A percentile compares a stretch with the other conserved stretches of the same genome.
Conservation (phyloP, 1,284 basidiomycete genomes). For the Boletus mariae region DNA sequence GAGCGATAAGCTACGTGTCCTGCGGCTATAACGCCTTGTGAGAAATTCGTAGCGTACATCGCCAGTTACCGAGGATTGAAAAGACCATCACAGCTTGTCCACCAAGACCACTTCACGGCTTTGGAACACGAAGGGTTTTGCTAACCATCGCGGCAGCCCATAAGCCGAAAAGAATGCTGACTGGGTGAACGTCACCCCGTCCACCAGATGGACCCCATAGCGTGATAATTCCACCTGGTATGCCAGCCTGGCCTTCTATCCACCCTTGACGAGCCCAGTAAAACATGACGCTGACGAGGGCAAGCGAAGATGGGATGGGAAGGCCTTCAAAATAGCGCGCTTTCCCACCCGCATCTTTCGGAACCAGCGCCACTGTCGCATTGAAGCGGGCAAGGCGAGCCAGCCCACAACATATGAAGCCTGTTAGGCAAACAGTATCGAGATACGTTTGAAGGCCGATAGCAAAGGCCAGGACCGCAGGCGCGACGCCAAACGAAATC, state of each 20-base stretch:
- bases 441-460: conserved; percentile 88
- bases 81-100: not conserved
- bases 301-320: conserved; percentile 91
- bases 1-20: conserved; percentile 2
- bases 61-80: not conserved
- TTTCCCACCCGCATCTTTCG: conserved; percentile 86
- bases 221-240: conserved; percentile 72
- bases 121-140: conserved; percentile 88
- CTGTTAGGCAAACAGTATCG: conserved; percentile 83
- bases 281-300: conserved; percentile 76
- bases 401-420: conserved; percentile 94
- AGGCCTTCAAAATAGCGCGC: conserved; percentile 96
- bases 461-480: conserved; percentile 87
- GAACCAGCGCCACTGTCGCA: conserved; percentile 93
- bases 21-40: not conserved
- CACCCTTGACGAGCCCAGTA: conserved; percentile 83
- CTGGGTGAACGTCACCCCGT: conserved; percentile 76
- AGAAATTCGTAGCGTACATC: conserved; percentile 6
- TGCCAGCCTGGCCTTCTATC: conserved; percentile 71
- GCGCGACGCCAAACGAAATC: conserved; percentile 98
- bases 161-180: conserved; percentile 66
- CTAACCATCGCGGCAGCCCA: conserved; percentile 96
- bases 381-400: conserved; percentile 98
- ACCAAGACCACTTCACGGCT: conserved; percentile 41
- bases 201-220: conserved; percentile 73